Percentiles rank a stretch among this genome's conserved stretches.
These are phyloP conservation scores for Plantago coronopus DNA, from an alignment of 305 asterid species.

Conservation along the genomic window DNA sequence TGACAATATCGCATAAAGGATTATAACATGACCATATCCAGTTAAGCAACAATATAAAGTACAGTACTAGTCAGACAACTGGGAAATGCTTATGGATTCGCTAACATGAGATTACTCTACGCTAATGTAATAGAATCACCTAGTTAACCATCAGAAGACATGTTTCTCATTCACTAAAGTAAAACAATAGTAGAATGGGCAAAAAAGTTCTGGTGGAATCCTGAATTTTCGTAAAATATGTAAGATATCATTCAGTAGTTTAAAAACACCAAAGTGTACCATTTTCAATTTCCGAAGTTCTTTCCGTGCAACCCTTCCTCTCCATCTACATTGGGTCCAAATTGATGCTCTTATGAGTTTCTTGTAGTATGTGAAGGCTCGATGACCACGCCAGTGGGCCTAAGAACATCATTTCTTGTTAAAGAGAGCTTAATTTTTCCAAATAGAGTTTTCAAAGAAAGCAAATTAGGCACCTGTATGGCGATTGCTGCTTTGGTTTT, in stretches of 20 bases:
- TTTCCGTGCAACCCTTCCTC: conserved; percentile 67
- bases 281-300: conserved; percentile 82
- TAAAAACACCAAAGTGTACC: conserved; percentile 41
- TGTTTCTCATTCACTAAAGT: conserved; percentile 14
- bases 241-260: neutral
- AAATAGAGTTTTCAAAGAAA: conserved; percentile 15
- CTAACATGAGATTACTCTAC: neutral
- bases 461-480: conserved; percentile 52
- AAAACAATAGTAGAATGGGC: conserved; percentile 6
- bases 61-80: neutral
- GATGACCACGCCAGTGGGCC: conserved; percentile 82
- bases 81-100: conserved; percentile 3
- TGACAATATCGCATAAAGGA: conserved; percentile 11
- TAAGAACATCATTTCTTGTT: conserved; percentile 37
- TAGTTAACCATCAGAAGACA: conserved; percentile 9
- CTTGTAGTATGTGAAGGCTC: conserved; percentile 62
- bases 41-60: conserved; percentile 11
- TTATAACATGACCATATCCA: conserved; percentile 21
- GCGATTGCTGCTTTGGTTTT: conserved; percentile 60
- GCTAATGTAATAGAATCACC: conserved; percentile 10
- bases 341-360: conserved; percentile 64
- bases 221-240: conserved; percentile 7
- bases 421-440: conserved; percentile 18
- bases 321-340: conserved; percentile 85
- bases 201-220: conserved; percentile 5